A percentile compares a stretch with the other conserved stretches of the same genome.
Evolutionary conservation across 2,329 filamentous ascomycete genomes (phyloP).

Genomic region (Parastagonospora avenae): DNA sequence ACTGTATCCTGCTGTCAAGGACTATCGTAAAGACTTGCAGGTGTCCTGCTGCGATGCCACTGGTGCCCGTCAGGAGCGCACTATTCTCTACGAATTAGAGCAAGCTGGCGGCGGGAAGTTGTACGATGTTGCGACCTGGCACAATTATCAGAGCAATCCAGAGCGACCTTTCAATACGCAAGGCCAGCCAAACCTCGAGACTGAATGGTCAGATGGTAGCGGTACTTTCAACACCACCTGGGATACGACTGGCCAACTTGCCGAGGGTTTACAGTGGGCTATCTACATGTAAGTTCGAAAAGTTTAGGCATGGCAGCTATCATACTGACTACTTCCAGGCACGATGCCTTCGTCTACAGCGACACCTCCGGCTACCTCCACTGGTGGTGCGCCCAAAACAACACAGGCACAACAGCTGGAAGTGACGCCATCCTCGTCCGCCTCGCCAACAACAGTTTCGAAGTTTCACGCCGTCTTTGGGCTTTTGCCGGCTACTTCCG

Average conservation of each 20-base stretch:
- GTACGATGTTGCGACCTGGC: constrained; percentile 46
- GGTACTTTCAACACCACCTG: constrained; percentile 45
- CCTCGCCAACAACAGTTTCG: constrained; percentile 31
- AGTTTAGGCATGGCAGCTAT: constrained; percentile 51
- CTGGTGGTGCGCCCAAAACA: constrained; percentile 52
- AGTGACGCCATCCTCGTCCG: constrained; percentile 20
- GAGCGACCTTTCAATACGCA: constrained; percentile 48
- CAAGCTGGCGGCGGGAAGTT: constrained; percentile 41
- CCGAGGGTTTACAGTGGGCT: constrained; percentile 61
- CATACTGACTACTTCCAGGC: constrained; percentile 19
- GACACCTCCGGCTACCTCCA: constrained; percentile 56
- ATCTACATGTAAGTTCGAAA: constrained; percentile 52
- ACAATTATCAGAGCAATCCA: constrained; percentile 49
- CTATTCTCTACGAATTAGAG: constrained; percentile 30
- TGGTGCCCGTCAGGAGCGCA: constrained; percentile 25
- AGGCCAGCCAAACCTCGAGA: constrained; percentile 54
- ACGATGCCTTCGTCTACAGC: constrained; percentile 10
- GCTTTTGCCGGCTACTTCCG: constrained; percentile 45
- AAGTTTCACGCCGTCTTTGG: constrained; percentile 42
- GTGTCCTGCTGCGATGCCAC: constrained; percentile 52
- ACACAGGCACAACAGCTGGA: constrained; percentile 31
- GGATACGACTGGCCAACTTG: constrained; percentile 52
- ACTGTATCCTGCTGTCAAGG: constrained; percentile 46
- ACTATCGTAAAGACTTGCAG: constrained; percentile 35
- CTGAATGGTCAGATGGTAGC: constrained; percentile 55